A percentile compares a stretch with the other conserved stretches of the same genome.
phyloP scores from a whole-genome alignment of 805 yeast species.

The Komagataella phaffii region DNA sequence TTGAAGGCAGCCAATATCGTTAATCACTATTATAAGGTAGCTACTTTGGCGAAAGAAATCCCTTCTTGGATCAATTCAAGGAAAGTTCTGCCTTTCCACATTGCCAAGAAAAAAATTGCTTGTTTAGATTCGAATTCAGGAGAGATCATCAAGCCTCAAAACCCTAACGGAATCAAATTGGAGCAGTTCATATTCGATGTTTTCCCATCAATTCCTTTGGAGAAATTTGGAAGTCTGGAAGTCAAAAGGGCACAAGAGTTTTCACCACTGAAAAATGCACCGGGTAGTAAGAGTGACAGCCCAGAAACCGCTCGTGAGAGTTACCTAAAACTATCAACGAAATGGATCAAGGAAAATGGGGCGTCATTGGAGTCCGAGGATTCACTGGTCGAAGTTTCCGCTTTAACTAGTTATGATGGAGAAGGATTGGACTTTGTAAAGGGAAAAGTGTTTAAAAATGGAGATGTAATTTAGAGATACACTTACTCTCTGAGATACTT shows the following conservation, averaged over 20 bases:
- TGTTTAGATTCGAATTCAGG: constrained; percentile 34
- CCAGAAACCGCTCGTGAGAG: constrained; percentile 70
- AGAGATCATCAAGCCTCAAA: constrained; percentile 41
- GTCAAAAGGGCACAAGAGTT: constrained; percentile 79
- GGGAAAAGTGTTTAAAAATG: constrained; percentile 25
- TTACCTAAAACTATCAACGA: constrained; percentile 51
- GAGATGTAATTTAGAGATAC: constrained; percentile 4
- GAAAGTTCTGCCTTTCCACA: constrained; percentile 75
- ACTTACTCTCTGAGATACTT: not conserved
- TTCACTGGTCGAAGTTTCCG: constrained; percentile 61
- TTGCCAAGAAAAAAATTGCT: constrained; percentile 85
- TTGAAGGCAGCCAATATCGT: constrained; percentile 95
- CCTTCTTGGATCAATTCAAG: constrained; percentile 61
- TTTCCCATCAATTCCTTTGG: constrained; percentile 62
- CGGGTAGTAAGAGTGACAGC: constrained; percentile 70
- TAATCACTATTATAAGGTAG: constrained; percentile 86
- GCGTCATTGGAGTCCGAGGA: constrained; percentile 34
- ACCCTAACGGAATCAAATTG: constrained; percentile 83
- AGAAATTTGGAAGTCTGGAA: constrained; percentile 80
- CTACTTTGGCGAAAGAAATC: constrained; percentile 44
- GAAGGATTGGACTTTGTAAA: constrained; percentile 50
- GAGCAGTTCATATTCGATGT: constrained; percentile 97
- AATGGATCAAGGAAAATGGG: constrained; percentile 67
- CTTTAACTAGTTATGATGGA: constrained; percentile 61
- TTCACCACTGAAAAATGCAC: constrained; percentile 87